Percentiles rank a stretch among this genome's conserved stretches.
These are phyloP conservation scores for Calendula officinalis DNA, from an alignment of 129 eudicot species.

Conservation along the genomic window DNA sequence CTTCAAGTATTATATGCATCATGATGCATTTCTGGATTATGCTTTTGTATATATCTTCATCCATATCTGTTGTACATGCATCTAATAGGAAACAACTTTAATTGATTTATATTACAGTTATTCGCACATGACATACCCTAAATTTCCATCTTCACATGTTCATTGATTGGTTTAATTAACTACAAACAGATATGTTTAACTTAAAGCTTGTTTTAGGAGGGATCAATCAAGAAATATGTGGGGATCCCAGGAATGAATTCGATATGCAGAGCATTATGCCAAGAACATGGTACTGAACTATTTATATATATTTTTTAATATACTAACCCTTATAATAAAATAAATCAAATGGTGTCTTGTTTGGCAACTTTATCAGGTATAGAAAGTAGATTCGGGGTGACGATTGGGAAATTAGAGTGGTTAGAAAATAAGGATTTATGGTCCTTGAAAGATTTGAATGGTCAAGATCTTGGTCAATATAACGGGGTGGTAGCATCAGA, in stretches of 20 bases:
- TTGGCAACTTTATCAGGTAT: slow-evolving; percentile 51
- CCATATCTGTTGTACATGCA: too few relatives aligned
- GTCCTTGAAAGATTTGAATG: slow-evolving; percentile 66
- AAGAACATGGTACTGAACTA: slow-evolving; percentile 58
- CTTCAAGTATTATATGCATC: slow-evolving; percentile 28
- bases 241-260: slow-evolving; percentile 98
- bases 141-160: slow-evolving; percentile 27
- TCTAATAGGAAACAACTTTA: too few relatives aligned
- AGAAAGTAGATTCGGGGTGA: slow-evolving; percentile 67
- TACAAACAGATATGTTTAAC: not conserved
- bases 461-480: slow-evolving; percentile 68
- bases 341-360: slow-evolving; percentile 3
- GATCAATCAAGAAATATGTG: slow-evolving; percentile 68
- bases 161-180: slow-evolving; percentile 18
- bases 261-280: slow-evolving; percentile 75
- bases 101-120: too few relatives aligned
- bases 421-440: slow-evolving; percentile 54
- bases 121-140: not conserved
- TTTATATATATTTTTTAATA: not conserved
- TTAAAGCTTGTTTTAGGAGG: slow-evolving; percentile 7
- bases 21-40: slow-evolving; percentile 25
- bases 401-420: slow-evolving; percentile 85
- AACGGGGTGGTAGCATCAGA: slow-evolving; percentile 89
- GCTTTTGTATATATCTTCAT: slow-evolving; percentile 28
- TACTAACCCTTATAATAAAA: not conserved